Base-by-base conservation (phyloP, 257 asterid species). In the Solanum peruvianum region DNA sequence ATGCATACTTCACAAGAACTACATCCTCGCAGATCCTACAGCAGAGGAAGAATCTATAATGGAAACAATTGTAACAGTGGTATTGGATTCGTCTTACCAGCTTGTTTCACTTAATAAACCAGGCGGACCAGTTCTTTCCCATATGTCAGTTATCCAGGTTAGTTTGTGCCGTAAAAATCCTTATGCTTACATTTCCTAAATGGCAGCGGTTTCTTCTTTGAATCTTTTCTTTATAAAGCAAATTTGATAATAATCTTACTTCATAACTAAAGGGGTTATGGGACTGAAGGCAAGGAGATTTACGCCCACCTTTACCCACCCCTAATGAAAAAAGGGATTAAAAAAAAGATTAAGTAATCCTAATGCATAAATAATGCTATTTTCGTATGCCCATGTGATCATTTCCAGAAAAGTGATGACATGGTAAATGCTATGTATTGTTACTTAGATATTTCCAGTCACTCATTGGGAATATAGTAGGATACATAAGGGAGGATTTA, bases 21-120 rank as follows among this genome's bases (percentile, higher is more conserved):
- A 95, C 93, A 93, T 97, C 90, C 91, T 97, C 60, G 98, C 99
- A 6, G 99, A 97, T 90, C 98, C 99, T 47, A 93, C 99, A 66
- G 94, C 95, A 9, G 99, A 97, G 90, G 99, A 97, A 94, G 99
- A 97, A 91, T 92, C 97, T 10, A 87, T 94, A 33, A 95, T 97
- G 99, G 99, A 96, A 86, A 95, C 98, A 23, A 91, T 73, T 80
- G 88, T 97, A 33, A 93, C 98, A 2, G 95, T 95, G 77, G 98
- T 95, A 37, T 91, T 94, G 86, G 97, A 97, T 89, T 90, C 97
- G 2, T 93, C 95, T 33, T 80, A 89, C 88, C 98, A 93, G 89
- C 95, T 97, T 1, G 94, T 96, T 41, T 97, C 98, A 31, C 94
- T 95, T 67, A 91, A 92, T 89, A 97, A 96, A 87, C 98, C 98